Conservation (phyloP, 1,139 yeast genomes). For the Blastobotrys indianensis region DNA sequence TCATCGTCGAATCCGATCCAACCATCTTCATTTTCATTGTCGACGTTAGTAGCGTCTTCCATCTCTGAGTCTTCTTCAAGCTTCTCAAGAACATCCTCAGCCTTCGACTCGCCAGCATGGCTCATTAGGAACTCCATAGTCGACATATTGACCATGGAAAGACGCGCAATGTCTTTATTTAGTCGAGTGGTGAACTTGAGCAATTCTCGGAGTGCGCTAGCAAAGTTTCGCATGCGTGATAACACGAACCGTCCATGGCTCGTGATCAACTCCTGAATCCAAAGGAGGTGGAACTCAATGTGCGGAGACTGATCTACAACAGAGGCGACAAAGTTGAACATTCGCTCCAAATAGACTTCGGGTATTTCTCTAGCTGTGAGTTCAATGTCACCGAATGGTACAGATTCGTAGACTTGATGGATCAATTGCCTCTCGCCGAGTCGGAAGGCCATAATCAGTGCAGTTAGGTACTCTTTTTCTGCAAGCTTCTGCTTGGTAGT, state of each 20-base stretch:
- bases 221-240: constrained; percentile 56
- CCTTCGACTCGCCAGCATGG: constrained; percentile 18
- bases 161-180: constrained; percentile 63
- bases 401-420: constrained; percentile 63
- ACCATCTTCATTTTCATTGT: constrained; percentile 35
- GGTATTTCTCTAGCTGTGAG: constrained; percentile 68
- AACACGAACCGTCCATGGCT: constrained; percentile 75
- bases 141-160: constrained; percentile 53
- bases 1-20: constrained; percentile 38
- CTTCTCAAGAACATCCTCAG: constrained; percentile 22
- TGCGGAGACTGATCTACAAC: constrained; percentile 73
- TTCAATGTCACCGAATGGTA: constrained; percentile 70
- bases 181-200: constrained; percentile 70
- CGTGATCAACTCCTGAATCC: constrained; percentile 67
- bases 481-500: constrained; percentile 55
- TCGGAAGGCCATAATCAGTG: constrained; percentile 90
- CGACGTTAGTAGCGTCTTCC: constrained; percentile 24
- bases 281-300: constrained; percentile 71
- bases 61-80: constrained; percentile 26
- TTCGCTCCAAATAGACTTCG: constrained; percentile 60
- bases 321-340: constrained; percentile 67
- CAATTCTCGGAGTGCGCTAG: constrained; percentile 60
- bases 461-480: constrained; percentile 69
- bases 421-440: constrained; percentile 75
- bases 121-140: constrained; percentile 40